phyloP scores from a whole-genome alignment of 2,329 filamentous ascomycete genomes.

The Pseudogymnoascus sp. region DNA sequence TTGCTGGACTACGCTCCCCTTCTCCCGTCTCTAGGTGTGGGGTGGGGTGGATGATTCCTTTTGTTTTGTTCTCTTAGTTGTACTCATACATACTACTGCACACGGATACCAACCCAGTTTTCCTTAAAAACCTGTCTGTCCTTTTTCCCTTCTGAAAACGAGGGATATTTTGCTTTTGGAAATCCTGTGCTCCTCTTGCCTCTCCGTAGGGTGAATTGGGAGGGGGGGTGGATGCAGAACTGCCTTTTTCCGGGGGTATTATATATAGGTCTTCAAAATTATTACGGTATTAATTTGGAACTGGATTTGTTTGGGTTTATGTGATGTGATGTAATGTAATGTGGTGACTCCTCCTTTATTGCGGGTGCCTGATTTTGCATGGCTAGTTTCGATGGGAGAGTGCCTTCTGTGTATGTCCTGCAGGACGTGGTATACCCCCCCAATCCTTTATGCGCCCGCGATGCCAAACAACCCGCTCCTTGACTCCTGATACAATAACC shows the following conservation, averaged over 20 bases:
- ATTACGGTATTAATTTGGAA: conserved; percentile 1
- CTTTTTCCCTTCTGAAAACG: background rate
- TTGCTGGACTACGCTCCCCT: background rate
- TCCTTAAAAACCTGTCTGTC: background rate
- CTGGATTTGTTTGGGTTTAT: background rate
- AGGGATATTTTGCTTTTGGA: background rate
- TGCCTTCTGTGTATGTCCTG: background rate
- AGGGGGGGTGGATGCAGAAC: background rate
- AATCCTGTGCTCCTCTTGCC: background rate
- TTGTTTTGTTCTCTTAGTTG: background rate
- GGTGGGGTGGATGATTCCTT: background rate
- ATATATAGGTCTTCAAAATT: conserved; percentile 6
- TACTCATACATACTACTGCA: background rate
- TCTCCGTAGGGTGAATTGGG: background rate
- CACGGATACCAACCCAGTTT: background rate
- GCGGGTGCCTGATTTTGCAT: background rate
- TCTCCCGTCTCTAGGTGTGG: background rate
- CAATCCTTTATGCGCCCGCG: background rate
- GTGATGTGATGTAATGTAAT: background rate
- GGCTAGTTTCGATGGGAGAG: background rate
- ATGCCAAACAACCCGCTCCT: background rate
- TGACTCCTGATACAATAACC: background rate
- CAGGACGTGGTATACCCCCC: background rate
- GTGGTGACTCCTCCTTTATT: background rate
- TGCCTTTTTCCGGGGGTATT: background rate